Base-by-base conservation (phyloP, 2,329 filamentous ascomycete species). In the Magnaporthiopsis poae region DNA sequence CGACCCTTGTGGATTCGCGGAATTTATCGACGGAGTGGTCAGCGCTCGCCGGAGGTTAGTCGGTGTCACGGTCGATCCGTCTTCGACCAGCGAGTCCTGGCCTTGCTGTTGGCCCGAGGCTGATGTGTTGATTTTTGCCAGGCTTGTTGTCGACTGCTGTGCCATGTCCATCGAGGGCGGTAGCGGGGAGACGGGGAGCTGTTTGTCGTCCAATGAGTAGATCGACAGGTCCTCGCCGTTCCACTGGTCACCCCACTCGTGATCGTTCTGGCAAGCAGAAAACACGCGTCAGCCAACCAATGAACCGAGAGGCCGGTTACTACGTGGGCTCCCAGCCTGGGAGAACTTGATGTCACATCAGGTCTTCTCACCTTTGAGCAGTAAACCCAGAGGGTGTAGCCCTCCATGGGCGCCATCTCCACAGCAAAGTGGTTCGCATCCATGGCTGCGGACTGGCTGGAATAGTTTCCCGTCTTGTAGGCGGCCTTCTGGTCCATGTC, bases 401-500 rank as follows among this genome's bases (percentile, higher is more conserved):
- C 95, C 70, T 93, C 93, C 67, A 92, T 86, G 18, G 85, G 82
- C 52, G 91, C 90, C 0, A 91, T 91, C 78, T 99, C 95, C 0
- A 96, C 82, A 0, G 90, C 95, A 78, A 89, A 99, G 75, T 96
- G 92, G 75, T 98, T 99, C 65, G 96, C 95, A 77, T 99, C 95
- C 81, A 99, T 89, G 8, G 95, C 95, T 1, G 91, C 87, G 46
- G 90, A 90, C 75, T 99, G 95, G 72, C 91, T 96, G 61, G 90
- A 89, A 77, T 96, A 99, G 76, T 99, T 91, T 9, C 96, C 95
- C 7, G 92, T 96, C 77, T 92, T 91, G 79, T 99, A 99, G 0
- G 95, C 95, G 73, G 95, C 84, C 77, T 96, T 93, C 70, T 96
- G 88, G 73, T 99, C 94, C 96, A 99, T 98, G 74, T 99, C 95